Evolutionary conservation across 495 filamentous ascomycete species (phyloP), one percentile per base, ranked within the genome.

Genomic region (Penicillium atrosanguineum): DNA sequence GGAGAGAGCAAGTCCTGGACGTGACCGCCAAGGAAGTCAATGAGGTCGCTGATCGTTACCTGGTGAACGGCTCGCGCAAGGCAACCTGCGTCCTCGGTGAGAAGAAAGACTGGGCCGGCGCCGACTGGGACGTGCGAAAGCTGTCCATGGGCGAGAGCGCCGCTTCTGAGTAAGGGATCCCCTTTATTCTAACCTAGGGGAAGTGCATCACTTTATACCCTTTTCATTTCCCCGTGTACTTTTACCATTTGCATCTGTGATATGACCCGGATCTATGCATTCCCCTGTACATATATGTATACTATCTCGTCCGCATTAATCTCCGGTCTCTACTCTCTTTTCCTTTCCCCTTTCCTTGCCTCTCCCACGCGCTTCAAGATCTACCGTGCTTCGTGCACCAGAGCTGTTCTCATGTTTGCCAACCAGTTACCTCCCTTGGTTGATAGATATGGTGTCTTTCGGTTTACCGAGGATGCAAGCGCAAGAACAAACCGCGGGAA

Each of bases 1-100:
- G 89, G 65, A 82, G 95, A 64, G 89, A 95, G 64, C 85, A 88
- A 55, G 79, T 97, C 38, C 78, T 98, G 15, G 92, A 95, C 68
- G 92, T 97, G 46, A 90, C 82, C 11, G 87, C 83, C 56, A 82
- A 86, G 56, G 86, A 95, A 56, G 87, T 98, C 16, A 84, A 84
- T 51, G 79, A 86, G 28, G 92, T 82, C 15, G 95, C 94, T 1
- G 85, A 96, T 59, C 79, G 83, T 55, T 95, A 87, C 67, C 71
- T 97, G 53, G 84, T 95, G 26, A 82, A 92, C 16, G 83, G 77
- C n/a, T 73, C 49, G 63, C 79, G 72, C 12, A 69, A 78, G 48
- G 77, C 59, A 64, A 75, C 62, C 56, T 90, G 60, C 40, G 84
- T 97, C 37, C 80, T 98, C 3, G 94, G 94, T 28, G 87, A 95